Percentiles rank a stretch among this genome's conserved stretches.
These are phyloP conservation scores for Alternaria gansuensis DNA, from an alignment of 2,329 filamentous ascomycete genomes.

Conservation along the genomic window DNA sequence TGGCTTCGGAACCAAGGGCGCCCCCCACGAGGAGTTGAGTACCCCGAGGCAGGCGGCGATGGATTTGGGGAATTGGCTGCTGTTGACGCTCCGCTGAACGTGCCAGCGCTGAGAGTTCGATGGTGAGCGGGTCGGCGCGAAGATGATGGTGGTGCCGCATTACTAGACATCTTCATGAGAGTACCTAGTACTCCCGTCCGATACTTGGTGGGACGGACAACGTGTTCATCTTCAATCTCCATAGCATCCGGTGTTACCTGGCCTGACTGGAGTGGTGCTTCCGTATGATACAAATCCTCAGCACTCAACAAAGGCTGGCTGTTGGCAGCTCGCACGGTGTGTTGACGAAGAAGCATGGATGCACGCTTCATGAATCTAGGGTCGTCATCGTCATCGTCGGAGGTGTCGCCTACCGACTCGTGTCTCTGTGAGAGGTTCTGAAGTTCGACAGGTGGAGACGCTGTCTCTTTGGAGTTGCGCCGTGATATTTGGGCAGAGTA, in stretches of 20 bases:
- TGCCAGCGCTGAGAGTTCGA: slow-evolving; percentile 39
- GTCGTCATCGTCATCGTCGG: slow-evolving; percentile 42
- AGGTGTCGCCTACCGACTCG: slow-evolving; percentile 34
- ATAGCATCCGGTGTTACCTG: slow-evolving; percentile 59
- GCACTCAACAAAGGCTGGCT: slow-evolving; percentile 26
- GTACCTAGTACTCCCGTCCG: slow-evolving; percentile 77
- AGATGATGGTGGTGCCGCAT: slow-evolving; percentile 22
- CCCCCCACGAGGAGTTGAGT: slow-evolving; percentile 51
- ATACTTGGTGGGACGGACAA: slow-evolving; percentile 73
- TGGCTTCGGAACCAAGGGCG: slow-evolving; percentile 52
- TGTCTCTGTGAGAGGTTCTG: slow-evolving; percentile 26
- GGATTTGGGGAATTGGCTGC: slow-evolving; percentile 49
- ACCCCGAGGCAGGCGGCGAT: slow-evolving; percentile 56
- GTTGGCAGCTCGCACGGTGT: slow-evolving; percentile 36
- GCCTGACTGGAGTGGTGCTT: slow-evolving; percentile 53
- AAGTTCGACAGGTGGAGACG: slow-evolving; percentile 34
- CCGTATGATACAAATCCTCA: slow-evolving; percentile 47
- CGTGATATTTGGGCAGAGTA: slow-evolving; percentile 49
- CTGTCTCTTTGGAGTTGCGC: slow-evolving; percentile 47
- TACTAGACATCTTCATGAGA: slow-evolving; percentile 65
- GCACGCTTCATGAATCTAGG: slow-evolving; percentile 55
- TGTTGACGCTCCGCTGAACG: slow-evolving; percentile 47
- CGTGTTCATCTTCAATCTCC: slow-evolving; percentile 68
- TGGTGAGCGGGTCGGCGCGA: slow-evolving; percentile 24
- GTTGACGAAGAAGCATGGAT: slow-evolving; percentile 45